phyloP scores from a whole-genome alignment of 768 basidiomycete species.

The Boletus vinaceobasis region DNA sequence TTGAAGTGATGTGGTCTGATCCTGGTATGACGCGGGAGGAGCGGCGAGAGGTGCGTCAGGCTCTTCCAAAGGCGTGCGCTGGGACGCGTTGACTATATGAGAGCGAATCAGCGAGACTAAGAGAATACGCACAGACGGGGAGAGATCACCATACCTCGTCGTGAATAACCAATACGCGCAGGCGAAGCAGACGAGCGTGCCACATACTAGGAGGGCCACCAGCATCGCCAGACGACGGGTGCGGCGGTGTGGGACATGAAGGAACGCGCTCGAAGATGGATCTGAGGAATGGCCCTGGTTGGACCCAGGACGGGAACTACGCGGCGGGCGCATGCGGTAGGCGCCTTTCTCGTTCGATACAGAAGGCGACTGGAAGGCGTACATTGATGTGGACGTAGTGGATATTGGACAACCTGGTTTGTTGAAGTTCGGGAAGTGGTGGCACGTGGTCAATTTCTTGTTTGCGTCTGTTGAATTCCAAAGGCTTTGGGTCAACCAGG shows the following conservation, averaged over 20 bases:
- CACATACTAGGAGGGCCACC: conserved; percentile 44
- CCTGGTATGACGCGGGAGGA: background rate
- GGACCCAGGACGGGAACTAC: conserved; percentile 24
- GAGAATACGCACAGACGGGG: conserved; percentile 14
- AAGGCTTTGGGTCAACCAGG: background rate
- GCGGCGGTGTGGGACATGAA: conserved; percentile 20
- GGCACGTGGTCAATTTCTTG: background rate
- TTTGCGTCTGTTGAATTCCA: conserved; percentile 17
- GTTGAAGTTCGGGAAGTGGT: too few species aligned
- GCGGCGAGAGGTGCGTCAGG: background rate
- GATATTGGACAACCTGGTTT: background rate
- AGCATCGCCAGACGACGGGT: conserved; percentile 41
- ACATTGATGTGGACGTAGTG: conserved; percentile 11
- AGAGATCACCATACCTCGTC: conserved; percentile 50
- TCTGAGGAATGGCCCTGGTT: conserved; percentile 17
- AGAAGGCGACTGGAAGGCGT: conserved; percentile 52
- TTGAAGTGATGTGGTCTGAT: background rate
- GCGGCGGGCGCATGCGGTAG: conserved; percentile 56
- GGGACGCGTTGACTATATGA: conserved; percentile 18
- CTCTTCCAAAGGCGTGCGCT: conserved; percentile 5
- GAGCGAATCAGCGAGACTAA: conserved; percentile 16
- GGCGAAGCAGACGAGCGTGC: conserved; percentile 51
- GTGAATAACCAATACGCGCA: conserved; percentile 62
- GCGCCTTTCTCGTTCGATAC: conserved; percentile 62
- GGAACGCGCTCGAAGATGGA: conserved; percentile 1